phyloP scores from a whole-genome alignment of 805 yeast species.

The Kodamaea lidongshanica region DNA sequence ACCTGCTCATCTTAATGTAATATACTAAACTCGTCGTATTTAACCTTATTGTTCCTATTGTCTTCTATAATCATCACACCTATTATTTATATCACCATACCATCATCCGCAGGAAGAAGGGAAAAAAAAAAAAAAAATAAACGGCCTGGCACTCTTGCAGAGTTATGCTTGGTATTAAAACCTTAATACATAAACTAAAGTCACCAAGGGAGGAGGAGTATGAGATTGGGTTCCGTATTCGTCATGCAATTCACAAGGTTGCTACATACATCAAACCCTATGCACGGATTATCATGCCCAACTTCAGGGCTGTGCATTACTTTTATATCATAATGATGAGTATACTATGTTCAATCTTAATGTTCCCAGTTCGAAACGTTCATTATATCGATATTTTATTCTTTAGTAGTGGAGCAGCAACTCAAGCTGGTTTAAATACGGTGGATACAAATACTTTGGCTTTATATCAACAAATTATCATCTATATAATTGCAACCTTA shows the following conservation, averaged over 20 bases:
- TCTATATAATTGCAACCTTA: slow-evolving; percentile 56
- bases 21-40: no score
- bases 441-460: slow-evolving; percentile 57
- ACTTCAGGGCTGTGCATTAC: slow-evolving; percentile 63
- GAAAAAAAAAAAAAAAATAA: no score
- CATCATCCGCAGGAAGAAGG: no score
- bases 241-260: slow-evolving; percentile 31
- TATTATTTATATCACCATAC: no score
- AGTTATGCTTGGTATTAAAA: no score
- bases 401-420: slow-evolving; percentile 66
- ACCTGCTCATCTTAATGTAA: no score
- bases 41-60: no score
- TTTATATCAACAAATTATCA: slow-evolving; percentile 72
- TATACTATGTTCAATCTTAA: slow-evolving; percentile 63
- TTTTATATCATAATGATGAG: slow-evolving; percentile 56
- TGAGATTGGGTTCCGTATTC: slow-evolving; percentile 16
- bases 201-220: no score
- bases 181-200: no score
- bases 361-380: slow-evolving; percentile 67
- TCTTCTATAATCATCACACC: no score
- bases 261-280: slow-evolving; percentile 37
- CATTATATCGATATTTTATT: slow-evolving; percentile 76
- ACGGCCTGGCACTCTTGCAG: no score
- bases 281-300: slow-evolving; percentile 40
- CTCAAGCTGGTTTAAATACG: slow-evolving; percentile 92